Conservation (phyloP, 495 filamentous ascomycete genomes). For the Lophiotrema nucula region DNA sequence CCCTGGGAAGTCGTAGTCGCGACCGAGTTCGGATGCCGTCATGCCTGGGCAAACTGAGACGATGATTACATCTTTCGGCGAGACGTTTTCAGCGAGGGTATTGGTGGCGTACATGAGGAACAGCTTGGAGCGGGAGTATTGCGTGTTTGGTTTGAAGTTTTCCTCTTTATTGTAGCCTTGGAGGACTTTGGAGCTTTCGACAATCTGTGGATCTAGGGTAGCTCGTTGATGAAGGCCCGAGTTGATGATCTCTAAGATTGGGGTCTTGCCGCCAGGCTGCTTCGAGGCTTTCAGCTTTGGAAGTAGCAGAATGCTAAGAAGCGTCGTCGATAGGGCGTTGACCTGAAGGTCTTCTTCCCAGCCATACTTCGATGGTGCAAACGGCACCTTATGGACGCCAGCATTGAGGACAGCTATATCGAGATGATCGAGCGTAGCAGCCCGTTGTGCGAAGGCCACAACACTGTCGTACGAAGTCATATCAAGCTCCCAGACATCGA, state of each 20-base stretch:
- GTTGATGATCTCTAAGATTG: conserved; percentile 30
- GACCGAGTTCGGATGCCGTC: conserved; percentile 15
- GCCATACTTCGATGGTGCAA: conserved; percentile 13
- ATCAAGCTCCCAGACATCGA: conserved; percentile 49
- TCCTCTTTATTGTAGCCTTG: conserved; percentile 12
- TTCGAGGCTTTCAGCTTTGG: conserved; percentile 36
- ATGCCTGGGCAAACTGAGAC: conserved; percentile 27
- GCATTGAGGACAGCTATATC: conserved; percentile 48
- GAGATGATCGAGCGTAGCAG: conserved; percentile 39
- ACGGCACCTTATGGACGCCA: conserved; percentile 30
- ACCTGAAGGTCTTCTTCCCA: conserved; percentile 33
- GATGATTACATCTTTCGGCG: conserved; percentile 22
- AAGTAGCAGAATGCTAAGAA: conserved; percentile 46
- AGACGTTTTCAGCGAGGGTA: conserved; percentile 12
- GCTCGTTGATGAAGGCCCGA: conserved; percentile 18
- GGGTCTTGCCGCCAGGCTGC: conserved; percentile 1
- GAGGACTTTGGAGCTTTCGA: conserved; percentile 1
- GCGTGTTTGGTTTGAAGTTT: neutral
- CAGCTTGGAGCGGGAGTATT: conserved; percentile 9
- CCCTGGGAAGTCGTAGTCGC: conserved; percentile 19
- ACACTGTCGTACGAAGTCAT: conserved; percentile 43
- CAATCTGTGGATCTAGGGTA: neutral
- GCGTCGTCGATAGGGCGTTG: conserved; percentile 46
- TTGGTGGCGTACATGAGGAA: conserved; percentile 28
- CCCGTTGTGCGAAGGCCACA: conserved; percentile 41